Conservation (phyloP, 768 basidiomycete species). For the Suillus subluteus region DNA sequence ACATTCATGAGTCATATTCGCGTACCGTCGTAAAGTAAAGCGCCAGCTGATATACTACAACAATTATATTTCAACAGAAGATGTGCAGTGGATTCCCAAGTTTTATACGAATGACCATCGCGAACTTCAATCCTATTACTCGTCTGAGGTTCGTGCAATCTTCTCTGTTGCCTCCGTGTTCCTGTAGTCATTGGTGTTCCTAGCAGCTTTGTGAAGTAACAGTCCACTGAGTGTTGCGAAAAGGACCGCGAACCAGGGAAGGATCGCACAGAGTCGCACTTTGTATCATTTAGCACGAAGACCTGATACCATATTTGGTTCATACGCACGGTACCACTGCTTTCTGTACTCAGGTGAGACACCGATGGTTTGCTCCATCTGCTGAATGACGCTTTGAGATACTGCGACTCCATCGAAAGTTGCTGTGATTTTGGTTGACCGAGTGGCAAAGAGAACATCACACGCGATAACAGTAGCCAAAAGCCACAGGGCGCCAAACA, state of each 20-base stretch:
- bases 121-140: not conserved
- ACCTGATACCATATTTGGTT: not conserved
- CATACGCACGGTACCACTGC: conserved; percentile 47
- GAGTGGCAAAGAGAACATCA: conserved; percentile 46
- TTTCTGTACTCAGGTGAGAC: conserved; percentile 45
- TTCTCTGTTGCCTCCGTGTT: conserved; percentile 3
- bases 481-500: conserved; percentile 47
- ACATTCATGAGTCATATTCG: not conserved
- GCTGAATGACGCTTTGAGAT: conserved; percentile 38
- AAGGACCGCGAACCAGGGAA: conserved; percentile 54
- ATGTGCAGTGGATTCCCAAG: not conserved
- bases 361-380: conserved; percentile 40
- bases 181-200: conserved; percentile 9
- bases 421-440: conserved; percentile 46
- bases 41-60: not conserved
- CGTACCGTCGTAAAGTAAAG: not conserved
- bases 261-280: conserved; percentile 52
- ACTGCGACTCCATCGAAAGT: conserved; percentile 40
- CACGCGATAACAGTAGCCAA: conserved; percentile 50
- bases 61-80: not conserved
- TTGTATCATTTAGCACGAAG: conserved; percentile 13
- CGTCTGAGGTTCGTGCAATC: not conserved
- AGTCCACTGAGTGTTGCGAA: conserved; percentile 41
- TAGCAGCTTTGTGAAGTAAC: conserved; percentile 35
- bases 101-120: not conserved